Percentiles rank a stretch among this genome's conserved stretches.
Conservation (phyloP, 345 rosid species). For the Citropsis articulata region DNA sequence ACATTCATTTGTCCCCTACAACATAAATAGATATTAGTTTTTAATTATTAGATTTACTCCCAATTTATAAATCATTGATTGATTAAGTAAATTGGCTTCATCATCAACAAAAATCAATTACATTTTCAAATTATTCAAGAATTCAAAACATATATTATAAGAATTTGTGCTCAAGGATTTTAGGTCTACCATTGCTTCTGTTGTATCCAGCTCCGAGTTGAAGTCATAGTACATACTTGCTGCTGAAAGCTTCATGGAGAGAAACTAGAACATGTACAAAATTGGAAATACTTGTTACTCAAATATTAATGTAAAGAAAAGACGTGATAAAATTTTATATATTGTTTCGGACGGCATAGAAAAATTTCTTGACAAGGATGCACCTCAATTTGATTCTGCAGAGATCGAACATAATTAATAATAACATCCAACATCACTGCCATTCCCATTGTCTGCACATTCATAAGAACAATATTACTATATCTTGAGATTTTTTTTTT, state of each 20-base stretch:
- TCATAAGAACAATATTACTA: background rate
- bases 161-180: background rate
- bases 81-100: too few species aligned
- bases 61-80: background rate
- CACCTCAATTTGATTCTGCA: constrained; percentile 70
- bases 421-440: constrained; percentile 65
- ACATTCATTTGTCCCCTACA: constrained; percentile 25
- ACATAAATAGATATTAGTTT: background rate
- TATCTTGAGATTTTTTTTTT: too few species aligned
- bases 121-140: too few species aligned
- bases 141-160: too few species aligned
- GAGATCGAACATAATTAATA: constrained; percentile 55
- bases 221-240: constrained; percentile 45
- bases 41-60: background rate
- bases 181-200: constrained; percentile 23
- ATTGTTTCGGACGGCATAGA: background rate
- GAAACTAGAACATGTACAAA: constrained; percentile 28
- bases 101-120: too few species aligned
- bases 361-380: background rate
- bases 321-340: background rate
- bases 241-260: constrained; percentile 61
- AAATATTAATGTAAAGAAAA: background rate
- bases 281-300: background rate
- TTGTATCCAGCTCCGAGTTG: constrained; percentile 33
- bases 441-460: constrained; percentile 70